Conservation (phyloP, 352 stramenopile species). For the Globisporangium irregulare region DNA sequence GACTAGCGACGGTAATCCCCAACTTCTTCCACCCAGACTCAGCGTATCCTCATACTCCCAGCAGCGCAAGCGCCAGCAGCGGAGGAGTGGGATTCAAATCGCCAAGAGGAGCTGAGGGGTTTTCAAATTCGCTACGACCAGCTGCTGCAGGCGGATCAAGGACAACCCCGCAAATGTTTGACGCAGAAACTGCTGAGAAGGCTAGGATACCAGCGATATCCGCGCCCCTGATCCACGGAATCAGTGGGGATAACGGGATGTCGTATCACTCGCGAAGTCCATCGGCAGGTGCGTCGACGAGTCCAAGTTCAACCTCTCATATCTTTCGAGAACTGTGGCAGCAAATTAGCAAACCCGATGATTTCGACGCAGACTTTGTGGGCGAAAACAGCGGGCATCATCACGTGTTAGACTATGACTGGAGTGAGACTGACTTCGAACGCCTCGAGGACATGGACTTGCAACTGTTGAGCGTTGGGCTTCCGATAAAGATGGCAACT, state of each 20-base stretch:
- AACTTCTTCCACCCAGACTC: conserved; percentile 49
- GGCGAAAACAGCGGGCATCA: conserved; percentile 21
- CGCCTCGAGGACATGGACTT: conserved; percentile 60
- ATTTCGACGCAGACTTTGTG: conserved; percentile 29
- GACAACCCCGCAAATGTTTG: background rate
- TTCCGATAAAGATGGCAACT: conserved; percentile 41
- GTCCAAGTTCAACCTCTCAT: conserved; percentile 43
- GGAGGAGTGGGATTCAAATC: conserved; percentile 7
- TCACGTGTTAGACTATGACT: conserved; percentile 26
- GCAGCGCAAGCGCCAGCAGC: background rate
- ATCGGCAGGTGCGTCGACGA: conserved; percentile 21
- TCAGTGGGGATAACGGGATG: conserved; percentile 19
- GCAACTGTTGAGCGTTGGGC: conserved; percentile 46
- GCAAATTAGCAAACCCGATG: conserved; percentile 65
- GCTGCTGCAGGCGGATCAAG: conserved; percentile 1
- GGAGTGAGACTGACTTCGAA: conserved; percentile 31
- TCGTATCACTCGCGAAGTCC: conserved; percentile 27
- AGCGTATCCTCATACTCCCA: background rate
- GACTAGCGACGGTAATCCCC: conserved; percentile 21
- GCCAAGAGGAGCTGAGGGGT: conserved; percentile 1
- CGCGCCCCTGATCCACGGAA: conserved; percentile 16
- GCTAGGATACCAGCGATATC: conserved; percentile 7
- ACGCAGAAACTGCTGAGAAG: background rate
- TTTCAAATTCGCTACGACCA: background rate
- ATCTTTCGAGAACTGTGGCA: conserved; percentile 80